Percentiles rank a stretch among this genome's conserved stretches.
These are phyloP conservation scores for Dovyalis caffra DNA, from an alignment of 345 rosid genomes.

Conservation along the genomic window DNA sequence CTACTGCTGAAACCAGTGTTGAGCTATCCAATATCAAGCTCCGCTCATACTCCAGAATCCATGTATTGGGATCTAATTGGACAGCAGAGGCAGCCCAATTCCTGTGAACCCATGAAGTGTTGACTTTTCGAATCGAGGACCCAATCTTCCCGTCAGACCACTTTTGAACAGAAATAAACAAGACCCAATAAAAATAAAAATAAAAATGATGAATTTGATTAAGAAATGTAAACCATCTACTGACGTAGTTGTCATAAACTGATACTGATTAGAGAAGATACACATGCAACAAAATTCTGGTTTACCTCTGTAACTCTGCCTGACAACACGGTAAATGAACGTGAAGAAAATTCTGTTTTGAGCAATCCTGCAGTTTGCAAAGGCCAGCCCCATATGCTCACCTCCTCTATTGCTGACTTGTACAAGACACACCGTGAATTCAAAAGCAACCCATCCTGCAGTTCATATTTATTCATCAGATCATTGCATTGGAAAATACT, in stretches of 20 bases:
- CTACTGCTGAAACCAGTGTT: slow-evolving; percentile 39
- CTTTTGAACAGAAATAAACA: slow-evolving; percentile 25
- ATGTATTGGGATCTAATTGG: slow-evolving; percentile 71
- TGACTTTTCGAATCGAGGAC: slow-evolving; percentile 43
- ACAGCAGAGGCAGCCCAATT: slow-evolving; percentile 56
- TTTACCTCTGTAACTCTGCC: slow-evolving; percentile 83
- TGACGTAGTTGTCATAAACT: background rate
- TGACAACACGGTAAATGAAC: slow-evolving; percentile 55
- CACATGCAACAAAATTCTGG: background rate
- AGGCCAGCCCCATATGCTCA: slow-evolving; percentile 97
- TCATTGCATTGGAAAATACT: background rate
- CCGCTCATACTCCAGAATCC: slow-evolving; percentile 68
- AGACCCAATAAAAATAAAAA: background rate
- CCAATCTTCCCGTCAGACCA: slow-evolving; percentile 64
- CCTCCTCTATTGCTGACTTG: slow-evolving; percentile 72
- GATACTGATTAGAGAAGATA: background rate
- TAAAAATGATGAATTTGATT: background rate
- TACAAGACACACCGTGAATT: slow-evolving; percentile 62
- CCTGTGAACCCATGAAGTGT: slow-evolving; percentile 52
- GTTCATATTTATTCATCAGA: background rate
- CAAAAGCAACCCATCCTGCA: slow-evolving; percentile 58
- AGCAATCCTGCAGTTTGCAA: slow-evolving; percentile 78
- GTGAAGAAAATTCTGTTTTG: slow-evolving; percentile 48
- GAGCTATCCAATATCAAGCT: slow-evolving; percentile 49
- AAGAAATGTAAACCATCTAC: background rate